phyloP scores from a whole-genome alignment of 768 basidiomycete genomes.

The Suillus fuscotomentosus region DNA sequence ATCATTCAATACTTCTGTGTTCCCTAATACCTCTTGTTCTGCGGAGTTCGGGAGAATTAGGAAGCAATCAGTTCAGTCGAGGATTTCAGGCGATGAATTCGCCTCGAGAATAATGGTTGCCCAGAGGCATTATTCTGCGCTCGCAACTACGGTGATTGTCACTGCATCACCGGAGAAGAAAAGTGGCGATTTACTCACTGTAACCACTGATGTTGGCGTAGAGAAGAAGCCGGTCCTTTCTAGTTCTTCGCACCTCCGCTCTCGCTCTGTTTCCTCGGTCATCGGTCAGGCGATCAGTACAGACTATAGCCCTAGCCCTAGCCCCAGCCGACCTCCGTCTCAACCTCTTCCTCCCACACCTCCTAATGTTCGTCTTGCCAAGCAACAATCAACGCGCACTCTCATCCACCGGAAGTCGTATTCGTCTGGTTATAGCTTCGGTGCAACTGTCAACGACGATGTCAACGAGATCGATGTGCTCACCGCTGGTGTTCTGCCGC shows the following conservation, averaged over 20 bases:
- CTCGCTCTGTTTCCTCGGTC: conserved; percentile 57
- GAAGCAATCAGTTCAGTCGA: conserved; percentile 55
- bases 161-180: conserved; percentile 45
- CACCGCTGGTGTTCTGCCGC: conserved; percentile 65
- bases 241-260: conserved; percentile 49
- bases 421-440: conserved; percentile 64
- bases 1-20: conserved; percentile 37
- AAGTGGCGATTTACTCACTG: conserved; percentile 17
- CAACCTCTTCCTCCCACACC: conserved; percentile 77
- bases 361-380: conserved; percentile 58
- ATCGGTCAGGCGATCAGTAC: conserved; percentile 39
- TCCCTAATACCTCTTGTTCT: conserved; percentile 54
- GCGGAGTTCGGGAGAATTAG: conserved; percentile 55
- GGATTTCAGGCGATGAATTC: conserved; percentile 46
- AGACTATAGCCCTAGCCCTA: conserved; percentile 40
- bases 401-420: conserved; percentile 61
- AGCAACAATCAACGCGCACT: conserved; percentile 38
- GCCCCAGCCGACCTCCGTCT: conserved; percentile 59
- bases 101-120: conserved; percentile 67
- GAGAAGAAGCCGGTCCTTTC: conserved; percentile 28
- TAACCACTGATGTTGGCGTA: conserved; percentile 34
- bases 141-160: conserved; percentile 64
- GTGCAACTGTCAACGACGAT: conserved; percentile 45
- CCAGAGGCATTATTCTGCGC: conserved; percentile 68
- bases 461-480: conserved; percentile 70